Base-by-base conservation (phyloP, 805 yeast species). In the Candida silvicultrix region DNA sequence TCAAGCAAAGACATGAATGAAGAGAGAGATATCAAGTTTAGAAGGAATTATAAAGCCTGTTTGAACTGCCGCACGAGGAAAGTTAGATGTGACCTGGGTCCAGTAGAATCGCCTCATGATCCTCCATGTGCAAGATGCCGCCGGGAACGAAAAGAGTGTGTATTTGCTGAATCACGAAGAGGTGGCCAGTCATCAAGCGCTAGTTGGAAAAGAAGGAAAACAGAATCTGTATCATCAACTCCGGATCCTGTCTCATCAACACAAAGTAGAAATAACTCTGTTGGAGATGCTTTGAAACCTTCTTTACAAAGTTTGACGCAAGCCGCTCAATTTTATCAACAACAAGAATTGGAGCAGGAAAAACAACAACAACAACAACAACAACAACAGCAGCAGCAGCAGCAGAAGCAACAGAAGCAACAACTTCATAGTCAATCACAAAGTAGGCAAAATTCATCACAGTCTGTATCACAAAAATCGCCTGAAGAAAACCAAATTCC, bases 71-170 rank as follows among this genome's bases (percentile, higher is more conserved):
- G 97, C 16, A 77, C 81, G 7, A 75, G 95, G 38, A 92, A 90
- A 58, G 87, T 88, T 38, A 81, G 81, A 57, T 90, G 98, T 68
- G 95, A 89, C 59, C 66, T 90, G 53, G 96, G 96, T 2, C 78
- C 82, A 10, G 77, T 81, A 8, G 83, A 80, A 42, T 74, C 74
- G 49, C 95, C 95, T 0, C 71, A 73, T 40, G 80, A 78, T 5
- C 94, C 95, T 3, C 94, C 95, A 4, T 90, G 98, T 70, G 82
- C 79, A 2, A 68, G 97, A 42, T 90, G 98, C 58, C 73, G 75
- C 49, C 72, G 97, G 39, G 97, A 90, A 59, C 71, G 95, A 15
- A 78, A 78, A 53, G 89, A 83, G 54, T 90, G 98, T 65, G 81
- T 83, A 15, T 80, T 86, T 51, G 74, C 75, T n/a, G 80, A 77